A percentile compares a stretch with the other conserved stretches of the same genome.
phyloP scores from a whole-genome alignment of 2,329 filamentous ascomycete genomes.

The Cryphonectria radicalis region DNA sequence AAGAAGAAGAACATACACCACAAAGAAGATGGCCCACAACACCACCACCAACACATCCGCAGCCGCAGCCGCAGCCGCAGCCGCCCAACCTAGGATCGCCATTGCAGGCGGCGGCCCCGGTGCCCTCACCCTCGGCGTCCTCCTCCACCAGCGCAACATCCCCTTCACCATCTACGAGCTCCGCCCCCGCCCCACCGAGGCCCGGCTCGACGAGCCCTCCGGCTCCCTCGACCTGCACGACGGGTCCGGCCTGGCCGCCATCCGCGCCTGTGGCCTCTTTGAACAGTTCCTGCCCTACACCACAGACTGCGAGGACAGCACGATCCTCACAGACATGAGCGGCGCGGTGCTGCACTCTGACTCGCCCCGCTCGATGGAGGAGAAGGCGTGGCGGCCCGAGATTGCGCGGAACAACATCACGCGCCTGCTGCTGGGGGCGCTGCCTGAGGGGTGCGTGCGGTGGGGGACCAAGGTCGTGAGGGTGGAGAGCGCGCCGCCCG shows the following conservation, averaged over 20 bases:
- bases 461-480: constrained; percentile 45
- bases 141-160: constrained; percentile 47
- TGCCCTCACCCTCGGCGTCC: constrained; percentile 51
- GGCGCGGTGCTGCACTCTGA: constrained; percentile 35
- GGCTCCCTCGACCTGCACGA: constrained; percentile 57
- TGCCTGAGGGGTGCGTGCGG: constrained; percentile 40
- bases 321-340: constrained; percentile 41
- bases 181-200: constrained; percentile 35
- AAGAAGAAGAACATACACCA: not conserved
- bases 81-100: constrained; percentile 40
- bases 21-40: not conserved
- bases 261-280: constrained; percentile 49
- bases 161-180: constrained; percentile 43
- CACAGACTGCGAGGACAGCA: constrained; percentile 46
- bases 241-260: constrained; percentile 48
- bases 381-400: constrained; percentile 39
- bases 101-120: constrained; percentile 51
- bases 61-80: not conserved
- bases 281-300: constrained; percentile 48
- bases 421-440: constrained; percentile 39
- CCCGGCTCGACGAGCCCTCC: constrained; percentile 36
- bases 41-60: not conserved
- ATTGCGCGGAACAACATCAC: constrained; percentile 43
- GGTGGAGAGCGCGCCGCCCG: constrained; percentile 3
- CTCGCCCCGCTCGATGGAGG: constrained; percentile 32